Base-by-base conservation (phyloP, 2,329 filamentous ascomycete genomes). In the Colletotrichum cordylinicola region DNA sequence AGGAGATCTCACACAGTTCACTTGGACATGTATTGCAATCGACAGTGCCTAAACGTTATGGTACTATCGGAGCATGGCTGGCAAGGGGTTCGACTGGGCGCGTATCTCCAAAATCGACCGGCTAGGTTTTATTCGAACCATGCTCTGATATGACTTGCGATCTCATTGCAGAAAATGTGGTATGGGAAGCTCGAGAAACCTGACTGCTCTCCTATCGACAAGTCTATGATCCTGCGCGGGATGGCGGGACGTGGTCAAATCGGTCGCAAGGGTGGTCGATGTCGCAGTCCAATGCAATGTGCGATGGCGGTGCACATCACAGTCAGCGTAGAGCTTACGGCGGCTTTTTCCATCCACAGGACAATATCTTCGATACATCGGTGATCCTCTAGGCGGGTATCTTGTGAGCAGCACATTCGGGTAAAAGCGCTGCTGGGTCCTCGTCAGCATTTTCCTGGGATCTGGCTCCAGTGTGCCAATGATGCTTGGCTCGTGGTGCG, bases 401-500 rank as follows among this genome's bases (percentile, higher is more conserved):
- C 62, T 72, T 27, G 43, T 33, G 15, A 64, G 60, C 52, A 65
- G 58, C 62, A 21, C 33, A 5, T 66, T 76, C 58, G 60, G 65
- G 33, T 35, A 64, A 43, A 77, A 69, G 62, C 56, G 62, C 52
- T 33, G 52, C 67, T 72, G 37, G 39, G 61, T 55, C 37, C 56
- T 65, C 72, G 68, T 68, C 71, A 35, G 21, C 62, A 43, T 35
- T 62, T 67, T 33, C 68, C 65, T 62, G 29, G 62, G 67, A 78
- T 77, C 75, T 75, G 58, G 64, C 64, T 65, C 35, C 35, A 33
- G 65, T 75, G 67, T 62, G 70, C 74, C 71, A 67, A 55, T 37
- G 67, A 69, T 56, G 70, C 68, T 71, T 77, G 58, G 67, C 70
- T 68, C 61, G 15, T 62, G 71, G 68, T 75, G 75, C 71, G 77